A percentile compares a stretch with the other conserved stretches of the same genome.
Conservation (phyloP, 495 filamentous ascomycete genomes). For the Neurospora sp. region DNA sequence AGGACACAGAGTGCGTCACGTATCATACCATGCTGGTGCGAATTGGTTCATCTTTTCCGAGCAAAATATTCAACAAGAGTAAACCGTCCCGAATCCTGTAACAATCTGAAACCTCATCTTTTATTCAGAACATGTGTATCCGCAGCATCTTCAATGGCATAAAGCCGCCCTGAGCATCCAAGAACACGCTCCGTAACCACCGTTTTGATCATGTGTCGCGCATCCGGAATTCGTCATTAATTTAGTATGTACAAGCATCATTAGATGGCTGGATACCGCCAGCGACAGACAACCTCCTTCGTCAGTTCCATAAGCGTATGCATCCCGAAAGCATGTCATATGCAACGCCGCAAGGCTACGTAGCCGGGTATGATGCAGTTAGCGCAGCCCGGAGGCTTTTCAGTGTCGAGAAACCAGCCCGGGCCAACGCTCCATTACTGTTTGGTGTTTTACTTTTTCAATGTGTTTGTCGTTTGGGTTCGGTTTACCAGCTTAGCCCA, state of each 20-base stretch:
- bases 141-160: not conserved
- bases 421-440: not conserved
- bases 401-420: not conserved
- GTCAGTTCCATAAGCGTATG: slow-evolving; percentile 4
- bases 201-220: not conserved
- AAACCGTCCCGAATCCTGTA: not conserved
- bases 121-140: not conserved
- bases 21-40: not conserved
- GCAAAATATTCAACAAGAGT: not conserved
- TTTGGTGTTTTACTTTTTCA: not conserved
- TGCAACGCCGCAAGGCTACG: not conserved
- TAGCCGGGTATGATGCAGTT: not conserved
- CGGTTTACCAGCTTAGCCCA: slow-evolving; percentile 40
- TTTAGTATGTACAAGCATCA: slow-evolving; percentile 3
- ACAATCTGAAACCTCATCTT: not conserved
- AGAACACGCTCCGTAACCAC: not conserved
- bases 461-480: not conserved
- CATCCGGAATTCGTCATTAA: slow-evolving; percentile 3
- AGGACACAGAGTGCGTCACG: not conserved
- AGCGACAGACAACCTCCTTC: slow-evolving; percentile 7
- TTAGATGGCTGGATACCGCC: not conserved
- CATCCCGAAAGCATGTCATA: not conserved
- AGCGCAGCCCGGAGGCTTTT: not conserved
- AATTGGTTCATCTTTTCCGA: not conserved
- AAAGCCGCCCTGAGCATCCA: not conserved